Base-by-base conservation (phyloP, 2,329 filamentous ascomycete genomes). In the Raffaelea albimanens region DNA sequence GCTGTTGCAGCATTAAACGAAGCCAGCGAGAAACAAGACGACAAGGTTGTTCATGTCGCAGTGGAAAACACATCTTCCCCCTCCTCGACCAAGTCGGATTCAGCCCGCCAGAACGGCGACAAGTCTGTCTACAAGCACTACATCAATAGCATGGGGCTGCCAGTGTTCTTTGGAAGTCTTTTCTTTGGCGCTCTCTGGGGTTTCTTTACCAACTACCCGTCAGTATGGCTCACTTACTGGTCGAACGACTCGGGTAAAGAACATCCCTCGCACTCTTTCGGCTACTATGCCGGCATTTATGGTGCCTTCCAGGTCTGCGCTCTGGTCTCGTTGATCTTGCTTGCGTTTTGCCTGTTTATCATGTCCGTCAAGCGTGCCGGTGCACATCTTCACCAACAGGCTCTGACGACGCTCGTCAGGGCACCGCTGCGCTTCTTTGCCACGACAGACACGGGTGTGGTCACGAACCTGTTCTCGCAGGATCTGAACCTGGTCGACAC, bases 391-490 rank as follows among this genome's bases (percentile, higher is more conserved):
- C 68, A 70, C 43, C 47, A 56, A 23, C 48, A 51, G 1, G 59
- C 63, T 5, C 57, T 70, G 18, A 47, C 44, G 5, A 43, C 41
- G 25, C 21, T 43, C 5, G 23, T 1, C 65, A 63, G 0, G 56
- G 70, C 69, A 1, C 66, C 69, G 1, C 49, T 73, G 34, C 53
- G 53, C 7, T 70, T 71, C 50, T 69, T 71, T 44, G 63, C 64
- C 1, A 60, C 49, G 0, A 71, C 65, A 0, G 70, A 73, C 48
- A 58, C 59, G 0, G 70, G 70, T 2, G 54, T 63, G 2, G 59
- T 68, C 23, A 66, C 64, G 5, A 72, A 71, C 20, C 52, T 68
- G 5, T 73, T 73, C 52, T 68, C 66, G 0, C 70, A 73, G 50
- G 71, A 73, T 25, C 57, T 70, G 52, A 62, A 59, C 2, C 56